Percentiles rank a stretch among this genome's conserved stretches.
These are phyloP conservation scores for Alloteropsis angusta DNA, from an alignment of 202 grass and related monocot species.

Conservation along the genomic window DNA sequence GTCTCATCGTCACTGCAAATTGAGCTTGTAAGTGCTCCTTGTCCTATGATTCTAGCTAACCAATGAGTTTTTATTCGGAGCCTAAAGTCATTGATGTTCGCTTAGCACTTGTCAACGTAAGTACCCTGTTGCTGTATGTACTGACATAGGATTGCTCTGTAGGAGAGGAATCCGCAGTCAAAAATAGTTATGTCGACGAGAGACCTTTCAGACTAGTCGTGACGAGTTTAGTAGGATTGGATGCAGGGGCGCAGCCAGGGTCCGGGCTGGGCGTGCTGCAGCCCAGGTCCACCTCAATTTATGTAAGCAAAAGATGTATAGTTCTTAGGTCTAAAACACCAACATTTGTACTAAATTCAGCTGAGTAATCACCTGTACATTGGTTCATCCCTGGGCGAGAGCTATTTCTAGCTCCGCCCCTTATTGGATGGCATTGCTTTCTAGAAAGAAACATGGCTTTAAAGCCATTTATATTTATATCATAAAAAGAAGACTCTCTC, in stretches of 20 bases:
- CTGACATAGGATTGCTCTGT: background rate
- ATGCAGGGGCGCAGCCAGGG: too few relatives aligned
- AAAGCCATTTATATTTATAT: background rate
- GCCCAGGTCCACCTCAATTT: too few relatives aligned
- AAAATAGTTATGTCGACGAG: background rate
- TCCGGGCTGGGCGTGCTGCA: too few relatives aligned
- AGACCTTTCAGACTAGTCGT: background rate
- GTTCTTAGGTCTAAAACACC: too few relatives aligned
- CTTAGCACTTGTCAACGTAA: background rate
- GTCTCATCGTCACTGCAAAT: slow-evolving; percentile 79
- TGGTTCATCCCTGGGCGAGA: too few relatives aligned
- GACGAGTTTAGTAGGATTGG: background rate
- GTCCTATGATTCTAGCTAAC: too few relatives aligned
- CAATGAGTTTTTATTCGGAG: background rate
- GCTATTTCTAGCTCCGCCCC: too few relatives aligned
- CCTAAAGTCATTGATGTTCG: background rate
- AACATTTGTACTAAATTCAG: too few relatives aligned
- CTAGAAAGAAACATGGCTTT: background rate
- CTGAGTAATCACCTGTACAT: too few relatives aligned
- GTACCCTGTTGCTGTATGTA: background rate
- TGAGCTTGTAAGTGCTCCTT: slow-evolving; percentile 65
- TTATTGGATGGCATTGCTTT: background rate
- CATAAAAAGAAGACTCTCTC: background rate
- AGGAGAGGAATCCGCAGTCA: background rate
- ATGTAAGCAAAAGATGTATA: too few relatives aligned